phyloP scores from a whole-genome alignment of 768 basidiomycete genomes.

The Filobasidium floriforme region DNA sequence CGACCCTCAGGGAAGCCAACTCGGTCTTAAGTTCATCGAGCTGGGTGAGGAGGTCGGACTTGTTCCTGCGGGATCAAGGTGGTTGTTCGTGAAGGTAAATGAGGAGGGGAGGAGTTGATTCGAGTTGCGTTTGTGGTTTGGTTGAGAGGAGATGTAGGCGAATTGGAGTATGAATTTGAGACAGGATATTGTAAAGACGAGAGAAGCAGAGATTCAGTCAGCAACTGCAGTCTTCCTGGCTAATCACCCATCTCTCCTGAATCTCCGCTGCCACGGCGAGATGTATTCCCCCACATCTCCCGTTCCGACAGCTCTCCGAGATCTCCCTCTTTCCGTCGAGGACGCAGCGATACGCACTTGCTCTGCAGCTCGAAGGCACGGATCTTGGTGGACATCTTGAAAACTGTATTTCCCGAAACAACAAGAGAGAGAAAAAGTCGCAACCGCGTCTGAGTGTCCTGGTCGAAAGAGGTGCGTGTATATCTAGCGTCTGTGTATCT shows the following conservation, averaged over 20 bases:
- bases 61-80: conserved; percentile 56
- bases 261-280: no score
- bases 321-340: no score
- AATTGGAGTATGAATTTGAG: neutral
- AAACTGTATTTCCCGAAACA: neutral
- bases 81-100: neutral
- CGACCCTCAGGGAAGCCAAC: conserved; percentile 85
- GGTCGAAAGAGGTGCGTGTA: neutral
- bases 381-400: conserved; percentile 43
- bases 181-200: conserved; percentile 9
- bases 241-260: no score
- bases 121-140: neutral
- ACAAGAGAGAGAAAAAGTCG: neutral
- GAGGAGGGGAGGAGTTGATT: neutral
- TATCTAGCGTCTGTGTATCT: neutral
- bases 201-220: neutral
- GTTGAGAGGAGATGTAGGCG: neutral
- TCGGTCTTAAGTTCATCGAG: conserved; percentile 89
- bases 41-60: conserved; percentile 93
- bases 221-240: neutral
- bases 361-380: conserved; percentile 46
- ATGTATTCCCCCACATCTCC: no score
- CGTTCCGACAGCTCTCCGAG: no score
- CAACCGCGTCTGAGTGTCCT: neutral
- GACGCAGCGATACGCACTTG: conserved; percentile 34